These are phyloP conservation scores for Carallia pectinifolia DNA, from an alignment of 345 rosid genomes.

Conservation along the genomic window DNA sequence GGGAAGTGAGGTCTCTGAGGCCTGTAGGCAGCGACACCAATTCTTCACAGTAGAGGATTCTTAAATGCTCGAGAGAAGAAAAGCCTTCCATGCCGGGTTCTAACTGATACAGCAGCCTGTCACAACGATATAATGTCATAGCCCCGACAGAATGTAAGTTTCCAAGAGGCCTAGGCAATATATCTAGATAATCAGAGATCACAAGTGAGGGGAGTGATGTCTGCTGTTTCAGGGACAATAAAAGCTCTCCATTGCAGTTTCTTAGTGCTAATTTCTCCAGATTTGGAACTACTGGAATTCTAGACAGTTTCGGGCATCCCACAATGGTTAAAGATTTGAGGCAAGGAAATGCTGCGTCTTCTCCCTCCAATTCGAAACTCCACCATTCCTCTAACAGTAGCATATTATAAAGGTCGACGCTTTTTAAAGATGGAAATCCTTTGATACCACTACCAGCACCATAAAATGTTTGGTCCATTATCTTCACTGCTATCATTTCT, in stretches of 20 bases:
- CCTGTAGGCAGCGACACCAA: slow-evolving; percentile 3
- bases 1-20: slow-evolving; percentile 13
- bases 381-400: slow-evolving; percentile 17
- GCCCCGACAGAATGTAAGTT: background rate
- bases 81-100: background rate
- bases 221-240: slow-evolving; percentile 7
- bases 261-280: slow-evolving; percentile 25
- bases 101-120: slow-evolving; percentile 10
- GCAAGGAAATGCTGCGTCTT: slow-evolving; percentile 18
- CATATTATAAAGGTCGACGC: slow-evolving; percentile 26
- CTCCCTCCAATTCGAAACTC: slow-evolving; percentile 2
- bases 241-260: slow-evolving; percentile 21
- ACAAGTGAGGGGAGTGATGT: slow-evolving; percentile 17
- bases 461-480: slow-evolving; percentile 17
- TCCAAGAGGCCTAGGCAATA: background rate
- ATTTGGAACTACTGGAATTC: slow-evolving; percentile 19
- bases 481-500: slow-evolving; percentile 12
- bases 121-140: slow-evolving; percentile 20
- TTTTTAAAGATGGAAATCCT: slow-evolving; percentile 27
- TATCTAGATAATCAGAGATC: slow-evolving; percentile 9
- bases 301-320: slow-evolving; percentile 20
- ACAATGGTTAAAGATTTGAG: slow-evolving; percentile 19
- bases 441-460: slow-evolving; percentile 11
- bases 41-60: slow-evolving; percentile 23
- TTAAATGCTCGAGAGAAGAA: slow-evolving; percentile 18